phyloP scores from a whole-genome alignment of 2,329 filamentous ascomycete genomes.

The Ophiosphaerella korrae region DNA sequence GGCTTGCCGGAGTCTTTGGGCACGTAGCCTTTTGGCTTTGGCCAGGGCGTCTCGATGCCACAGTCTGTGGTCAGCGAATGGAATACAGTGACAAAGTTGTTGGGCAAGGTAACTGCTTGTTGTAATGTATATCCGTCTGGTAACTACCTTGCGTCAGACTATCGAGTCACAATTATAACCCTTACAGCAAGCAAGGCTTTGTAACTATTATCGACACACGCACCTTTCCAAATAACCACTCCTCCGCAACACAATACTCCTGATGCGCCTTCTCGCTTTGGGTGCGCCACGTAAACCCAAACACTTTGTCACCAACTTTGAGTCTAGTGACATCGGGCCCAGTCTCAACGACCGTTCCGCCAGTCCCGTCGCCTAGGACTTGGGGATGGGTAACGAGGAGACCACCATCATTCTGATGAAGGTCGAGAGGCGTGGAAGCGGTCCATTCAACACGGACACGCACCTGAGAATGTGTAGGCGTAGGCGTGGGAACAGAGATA shows the following conservation, averaged over 20 bases:
- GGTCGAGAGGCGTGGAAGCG: slow-evolving; percentile 64
- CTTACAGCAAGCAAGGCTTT: no score
- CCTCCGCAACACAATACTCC: slow-evolving; percentile 59
- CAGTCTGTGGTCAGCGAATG: slow-evolving; percentile 60
- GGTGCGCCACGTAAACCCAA: slow-evolving; percentile 59
- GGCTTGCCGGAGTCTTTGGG: slow-evolving; percentile 34
- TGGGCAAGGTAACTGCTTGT: slow-evolving; percentile 60
- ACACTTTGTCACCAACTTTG: slow-evolving; percentile 61
- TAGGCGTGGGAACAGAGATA: slow-evolving; percentile 43
- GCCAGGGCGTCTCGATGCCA: slow-evolving; percentile 62
- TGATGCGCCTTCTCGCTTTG: slow-evolving; percentile 60
- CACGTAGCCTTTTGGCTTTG: slow-evolving; percentile 53
- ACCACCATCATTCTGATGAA: slow-evolving; percentile 66
- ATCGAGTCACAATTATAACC: no score
- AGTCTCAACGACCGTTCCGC: slow-evolving; percentile 59
- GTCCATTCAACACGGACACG: slow-evolving; percentile 63
- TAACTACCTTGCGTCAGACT: slow-evolving; percentile 31
- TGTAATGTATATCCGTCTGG: slow-evolving; percentile 50
- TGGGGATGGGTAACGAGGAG: slow-evolving; percentile 59
- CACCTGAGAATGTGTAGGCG: slow-evolving; percentile 53
- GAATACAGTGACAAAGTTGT: slow-evolving; percentile 64
- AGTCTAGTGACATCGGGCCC: slow-evolving; percentile 54
- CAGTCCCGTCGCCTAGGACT: slow-evolving; percentile 58
- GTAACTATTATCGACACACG: background rate
- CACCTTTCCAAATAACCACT: slow-evolving; percentile 50